phyloP scores from a whole-genome alignment of 75 land plant genomes.

The Sequoiadendron giganteum region DNA sequence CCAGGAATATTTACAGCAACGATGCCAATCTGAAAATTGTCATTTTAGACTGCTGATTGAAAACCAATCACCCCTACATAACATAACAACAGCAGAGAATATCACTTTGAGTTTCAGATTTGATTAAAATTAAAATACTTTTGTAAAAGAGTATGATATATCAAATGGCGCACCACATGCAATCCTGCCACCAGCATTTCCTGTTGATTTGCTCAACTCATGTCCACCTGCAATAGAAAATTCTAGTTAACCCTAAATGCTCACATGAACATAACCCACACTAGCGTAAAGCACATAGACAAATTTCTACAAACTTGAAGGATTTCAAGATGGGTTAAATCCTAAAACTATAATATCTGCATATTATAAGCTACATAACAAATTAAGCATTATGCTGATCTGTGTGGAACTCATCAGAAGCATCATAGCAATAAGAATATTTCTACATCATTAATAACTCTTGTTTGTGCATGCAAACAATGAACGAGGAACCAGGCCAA shows the following conservation, averaged over 20 bases:
- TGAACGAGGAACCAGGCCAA: neutral
- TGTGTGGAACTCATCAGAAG: neutral
- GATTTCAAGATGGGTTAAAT: neutral
- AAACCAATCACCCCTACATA: conserved; percentile 63
- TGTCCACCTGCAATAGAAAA: conserved; percentile 65
- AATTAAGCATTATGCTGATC: neutral
- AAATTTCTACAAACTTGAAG: neutral
- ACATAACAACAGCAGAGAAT: conserved; percentile 1
- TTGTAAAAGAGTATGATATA: neutral
- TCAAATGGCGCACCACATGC: conserved; percentile 69
- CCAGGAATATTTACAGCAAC: neutral
- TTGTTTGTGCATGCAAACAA: neutral
- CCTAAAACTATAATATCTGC: neutral
- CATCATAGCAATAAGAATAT: neutral
- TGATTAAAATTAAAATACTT: neutral
- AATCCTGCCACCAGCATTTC: conserved; percentile 85
- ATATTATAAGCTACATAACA: neutral
- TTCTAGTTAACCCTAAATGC: neutral
- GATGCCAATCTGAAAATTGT: neutral
- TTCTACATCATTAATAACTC: neutral
- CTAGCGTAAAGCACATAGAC: neutral
- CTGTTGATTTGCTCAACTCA: conserved; percentile 88
- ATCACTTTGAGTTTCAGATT: neutral
- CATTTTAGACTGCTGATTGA: conserved; percentile 48
- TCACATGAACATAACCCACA: neutral